Evolutionary conservation across 2,329 filamentous ascomycete genomes (phyloP).

Genomic region (Fusarium humuli): DNA sequence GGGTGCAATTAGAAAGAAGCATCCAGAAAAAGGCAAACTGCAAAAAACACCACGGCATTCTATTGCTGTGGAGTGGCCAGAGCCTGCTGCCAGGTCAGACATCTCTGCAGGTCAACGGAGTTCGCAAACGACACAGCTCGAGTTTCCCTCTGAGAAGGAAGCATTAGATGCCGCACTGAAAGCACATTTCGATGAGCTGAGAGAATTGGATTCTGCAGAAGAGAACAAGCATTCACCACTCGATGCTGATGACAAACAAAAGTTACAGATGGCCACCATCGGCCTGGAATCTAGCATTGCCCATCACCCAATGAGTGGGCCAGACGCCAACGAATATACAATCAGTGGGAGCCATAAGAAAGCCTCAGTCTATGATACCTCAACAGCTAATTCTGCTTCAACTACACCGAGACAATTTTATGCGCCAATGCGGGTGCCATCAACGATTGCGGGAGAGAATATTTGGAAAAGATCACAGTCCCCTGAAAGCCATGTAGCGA

Average conservation of each 20-base stretch:
- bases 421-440: conserved; percentile 37
- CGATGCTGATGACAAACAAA: neutral
- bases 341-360: neutral
- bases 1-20: conserved; percentile 35
- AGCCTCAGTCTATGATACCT: neutral
- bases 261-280: neutral
- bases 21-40: conserved; percentile 13
- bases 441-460: conserved; percentile 6
- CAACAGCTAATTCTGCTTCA: conserved; percentile 22
- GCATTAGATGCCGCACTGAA: conserved; percentile 36
- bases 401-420: conserved; percentile 45
- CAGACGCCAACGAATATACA: neutral
- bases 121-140: conserved; percentile 2
- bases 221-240: neutral
- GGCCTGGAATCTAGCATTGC: neutral
- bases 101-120: neutral
- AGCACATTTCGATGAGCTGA: conserved; percentile 32
- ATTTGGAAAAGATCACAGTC: neutral
- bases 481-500: conserved; percentile 16
- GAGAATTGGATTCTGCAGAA: conserved; percentile 13
- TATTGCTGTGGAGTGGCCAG: conserved; percentile 26
- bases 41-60: conserved; percentile 2
- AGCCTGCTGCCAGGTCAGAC: neutral
- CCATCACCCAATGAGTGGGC: neutral
- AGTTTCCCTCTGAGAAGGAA: conserved; percentile 30